Evolutionary conservation across 164 flowering plant species (phyloP).

Genomic region (Sedum album): DNA sequence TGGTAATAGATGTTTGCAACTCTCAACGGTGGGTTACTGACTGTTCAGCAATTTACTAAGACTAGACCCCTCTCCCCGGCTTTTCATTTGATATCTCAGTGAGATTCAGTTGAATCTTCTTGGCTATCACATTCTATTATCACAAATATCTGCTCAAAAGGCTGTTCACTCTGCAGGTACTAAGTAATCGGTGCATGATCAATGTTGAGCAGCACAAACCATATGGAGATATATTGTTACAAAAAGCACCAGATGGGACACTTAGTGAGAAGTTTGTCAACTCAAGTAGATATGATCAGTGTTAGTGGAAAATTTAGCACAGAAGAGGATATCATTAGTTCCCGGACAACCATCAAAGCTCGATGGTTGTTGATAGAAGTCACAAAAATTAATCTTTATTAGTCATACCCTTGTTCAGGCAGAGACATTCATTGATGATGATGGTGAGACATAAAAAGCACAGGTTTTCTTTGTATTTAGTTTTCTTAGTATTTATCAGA

Average conservation of each 20-base stretch:
- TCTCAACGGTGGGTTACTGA: not conserved
- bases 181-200: not conserved
- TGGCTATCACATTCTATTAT: too few species aligned
- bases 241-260: not conserved
- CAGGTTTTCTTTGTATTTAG: too few species aligned
- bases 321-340: not conserved
- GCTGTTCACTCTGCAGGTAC: not conserved
- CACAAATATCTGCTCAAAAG: not conserved
- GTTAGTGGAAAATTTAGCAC: not conserved
- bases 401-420: not conserved
- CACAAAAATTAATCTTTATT: not conserved
- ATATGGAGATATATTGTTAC: not conserved
- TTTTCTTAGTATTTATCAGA: too few species aligned
- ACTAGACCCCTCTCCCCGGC: not conserved
- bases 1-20: not conserved
- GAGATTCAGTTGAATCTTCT: not conserved
- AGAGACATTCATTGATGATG: too few species aligned
- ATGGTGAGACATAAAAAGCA: too few species aligned
- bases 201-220: not conserved
- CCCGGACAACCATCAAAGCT: constrained; percentile 1
- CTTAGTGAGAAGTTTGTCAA: not conserved
- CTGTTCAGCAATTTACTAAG: not conserved
- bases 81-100: not conserved
- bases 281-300: not conserved
- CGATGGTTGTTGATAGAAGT: not conserved